phyloP scores from a whole-genome alignment of 2,329 filamentous ascomycete genomes.

The Diplocarpon rosae region DNA sequence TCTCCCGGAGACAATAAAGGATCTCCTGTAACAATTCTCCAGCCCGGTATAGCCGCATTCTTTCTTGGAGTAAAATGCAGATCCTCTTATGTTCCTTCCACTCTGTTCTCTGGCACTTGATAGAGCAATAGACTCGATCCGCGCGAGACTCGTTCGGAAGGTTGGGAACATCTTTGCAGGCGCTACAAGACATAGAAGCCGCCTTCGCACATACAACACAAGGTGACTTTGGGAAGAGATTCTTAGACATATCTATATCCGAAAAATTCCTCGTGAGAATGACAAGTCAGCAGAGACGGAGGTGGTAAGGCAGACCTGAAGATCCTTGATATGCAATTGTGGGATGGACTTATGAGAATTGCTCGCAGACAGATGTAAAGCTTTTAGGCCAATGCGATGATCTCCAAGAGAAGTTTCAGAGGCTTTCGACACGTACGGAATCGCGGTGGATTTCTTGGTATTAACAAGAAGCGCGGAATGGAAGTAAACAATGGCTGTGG shows the following conservation, averaged over 20 bases:
- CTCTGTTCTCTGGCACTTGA: slow-evolving; percentile 1
- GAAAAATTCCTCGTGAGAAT: too few relatives aligned
- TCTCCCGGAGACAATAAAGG: slow-evolving; percentile 4
- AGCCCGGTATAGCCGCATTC: slow-evolving; percentile 3
- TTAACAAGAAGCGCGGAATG: too few relatives aligned
- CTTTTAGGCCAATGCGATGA: too few relatives aligned
- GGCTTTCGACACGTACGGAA: too few relatives aligned
- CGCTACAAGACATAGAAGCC: neutral
- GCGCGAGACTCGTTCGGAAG: neutral
- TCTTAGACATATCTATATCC: neutral
- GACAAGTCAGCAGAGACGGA: too few relatives aligned
- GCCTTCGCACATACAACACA: neutral
- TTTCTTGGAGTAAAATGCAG: neutral
- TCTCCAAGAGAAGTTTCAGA: too few relatives aligned
- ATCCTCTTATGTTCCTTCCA: neutral
- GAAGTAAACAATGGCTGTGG: too few relatives aligned
- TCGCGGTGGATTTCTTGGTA: too few relatives aligned
- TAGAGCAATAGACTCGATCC: neutral
- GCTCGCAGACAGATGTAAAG: too few relatives aligned
- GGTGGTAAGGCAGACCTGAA: too few relatives aligned
- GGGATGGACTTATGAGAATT: too few relatives aligned
- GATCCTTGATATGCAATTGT: too few relatives aligned
- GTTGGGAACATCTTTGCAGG: slow-evolving; percentile 4
- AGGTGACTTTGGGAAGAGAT: neutral
- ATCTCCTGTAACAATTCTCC: slow-evolving; percentile 3